These are phyloP conservation scores for Paecilomyces fulvus DNA, from an alignment of 2,329 filamentous ascomycete species.

Conservation along the genomic window DNA sequence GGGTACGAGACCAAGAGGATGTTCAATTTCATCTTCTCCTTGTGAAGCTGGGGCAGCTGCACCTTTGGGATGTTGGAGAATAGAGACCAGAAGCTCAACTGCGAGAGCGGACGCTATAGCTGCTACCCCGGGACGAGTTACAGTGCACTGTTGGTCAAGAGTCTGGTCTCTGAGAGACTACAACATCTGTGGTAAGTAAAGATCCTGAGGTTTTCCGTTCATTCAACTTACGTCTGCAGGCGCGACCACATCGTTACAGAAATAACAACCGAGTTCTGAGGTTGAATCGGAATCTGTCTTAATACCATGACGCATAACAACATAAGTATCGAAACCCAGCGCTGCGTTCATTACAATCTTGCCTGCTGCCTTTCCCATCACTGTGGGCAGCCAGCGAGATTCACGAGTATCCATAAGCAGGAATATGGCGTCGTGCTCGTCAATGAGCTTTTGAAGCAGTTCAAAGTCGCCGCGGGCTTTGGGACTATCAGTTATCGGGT, in stretches of 20 bases:
- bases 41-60: conserved; percentile 30
- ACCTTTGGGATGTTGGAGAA: conserved; percentile 71
- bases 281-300: conserved; percentile 49
- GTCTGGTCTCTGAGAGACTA: conserved; percentile 91
- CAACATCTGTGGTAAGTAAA: conserved; percentile 9
- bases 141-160: conserved; percentile 95
- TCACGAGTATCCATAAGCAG: conserved; percentile 96
- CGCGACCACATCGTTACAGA: conserved; percentile 95
- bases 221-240: conserved; percentile 69
- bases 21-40: conserved; percentile 27
- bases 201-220: background rate
- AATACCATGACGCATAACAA: conserved; percentile 91
- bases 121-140: conserved; percentile 86
- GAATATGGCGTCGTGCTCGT: conserved; percentile 85
- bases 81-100: conserved; percentile 79
- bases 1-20: conserved; percentile 47
- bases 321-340: conserved; percentile 90
- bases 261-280: conserved; percentile 82
- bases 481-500: conserved; percentile 67
- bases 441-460: conserved; percentile 63
- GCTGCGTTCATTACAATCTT: conserved; percentile 98
- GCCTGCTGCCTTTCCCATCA: conserved; percentile 86
- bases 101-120: conserved; percentile 85
- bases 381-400: conserved; percentile 87
- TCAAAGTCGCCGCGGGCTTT: conserved; percentile 68